These are phyloP conservation scores for Solanum piurae DNA, from an alignment of 257 asterid species.

Conservation along the genomic window DNA sequence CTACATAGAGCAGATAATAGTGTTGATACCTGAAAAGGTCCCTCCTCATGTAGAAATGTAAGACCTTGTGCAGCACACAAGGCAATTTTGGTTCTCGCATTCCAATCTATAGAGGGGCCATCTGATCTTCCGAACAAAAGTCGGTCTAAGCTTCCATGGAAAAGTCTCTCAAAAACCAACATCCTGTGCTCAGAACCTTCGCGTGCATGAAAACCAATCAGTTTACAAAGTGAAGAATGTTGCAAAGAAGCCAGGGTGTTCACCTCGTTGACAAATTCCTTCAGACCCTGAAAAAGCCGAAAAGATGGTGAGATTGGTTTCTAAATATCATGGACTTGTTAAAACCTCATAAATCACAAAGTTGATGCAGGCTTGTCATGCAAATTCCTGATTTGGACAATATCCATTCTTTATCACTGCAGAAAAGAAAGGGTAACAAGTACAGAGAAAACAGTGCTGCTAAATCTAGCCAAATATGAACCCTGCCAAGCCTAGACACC, in stretches of 20 bases:
- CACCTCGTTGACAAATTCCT: constrained; percentile 74
- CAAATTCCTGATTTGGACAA: not conserved
- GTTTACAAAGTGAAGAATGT: constrained; percentile 65
- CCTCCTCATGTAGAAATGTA: constrained; percentile 89
- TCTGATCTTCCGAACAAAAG: constrained; percentile 74
- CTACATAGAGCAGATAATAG: not conserved
- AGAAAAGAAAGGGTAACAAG: not conserved
- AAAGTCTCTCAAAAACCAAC: constrained; percentile 82
- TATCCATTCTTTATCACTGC: not conserved
- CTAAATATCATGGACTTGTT: not conserved
- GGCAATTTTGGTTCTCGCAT: constrained; percentile 83
- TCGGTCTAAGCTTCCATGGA: constrained; percentile 84
- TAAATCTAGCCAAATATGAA: not conserved
- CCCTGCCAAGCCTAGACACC: not conserved
- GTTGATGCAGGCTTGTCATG: not conserved
- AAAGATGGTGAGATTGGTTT: not conserved
- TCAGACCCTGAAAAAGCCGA: constrained; percentile 48
- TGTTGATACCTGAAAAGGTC: constrained; percentile 77
- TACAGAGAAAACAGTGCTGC: not conserved
- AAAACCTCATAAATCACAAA: not conserved
- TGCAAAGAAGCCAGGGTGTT: constrained; percentile 73
- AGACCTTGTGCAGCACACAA: constrained; percentile 87
- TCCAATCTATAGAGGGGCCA: constrained; percentile 98
- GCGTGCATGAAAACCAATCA: constrained; percentile 85
- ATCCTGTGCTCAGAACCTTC: constrained; percentile 74